These are phyloP conservation scores for Mortierella alpina DNA, from an alignment of 192 early-diverging fungal species.

Conservation along the genomic window DNA sequence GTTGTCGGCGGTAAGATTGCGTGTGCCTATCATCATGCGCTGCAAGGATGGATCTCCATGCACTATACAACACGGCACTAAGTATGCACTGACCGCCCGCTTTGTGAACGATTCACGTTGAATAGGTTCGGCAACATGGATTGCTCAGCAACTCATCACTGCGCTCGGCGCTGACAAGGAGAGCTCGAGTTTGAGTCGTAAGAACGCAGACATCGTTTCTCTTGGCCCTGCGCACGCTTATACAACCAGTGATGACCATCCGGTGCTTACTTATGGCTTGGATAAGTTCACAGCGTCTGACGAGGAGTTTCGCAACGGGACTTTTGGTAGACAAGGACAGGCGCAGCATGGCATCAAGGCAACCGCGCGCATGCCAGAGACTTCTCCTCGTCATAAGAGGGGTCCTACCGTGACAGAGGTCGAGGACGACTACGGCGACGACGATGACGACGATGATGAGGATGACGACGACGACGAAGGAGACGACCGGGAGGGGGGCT, in stretches of 20 bases:
- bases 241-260: no score
- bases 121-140: constrained; percentile 33
- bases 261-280: no score
- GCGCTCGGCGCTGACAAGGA: constrained; percentile 32
- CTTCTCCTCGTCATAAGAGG: no score
- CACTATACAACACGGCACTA: not conserved
- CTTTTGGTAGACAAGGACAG: no score
- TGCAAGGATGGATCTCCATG: not conserved
- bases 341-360: no score
- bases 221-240: no score
- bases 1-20: constrained; percentile 31
- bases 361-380: no score
- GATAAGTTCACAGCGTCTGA: no score
- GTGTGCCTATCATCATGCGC: not conserved
- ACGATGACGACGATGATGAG: constrained; percentile 9
- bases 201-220: no score
- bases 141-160: constrained; percentile 35
- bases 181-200: not conserved
- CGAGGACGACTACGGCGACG: constrained; percentile 4
- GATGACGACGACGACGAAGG: not conserved
- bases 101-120: not conserved
- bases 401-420: not conserved
- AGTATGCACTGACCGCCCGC: not conserved
- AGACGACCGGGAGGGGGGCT: no score
- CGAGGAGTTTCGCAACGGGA: no score